phyloP scores from a whole-genome alignment of 345 rosid species.

The Erodium maritimum region DNA sequence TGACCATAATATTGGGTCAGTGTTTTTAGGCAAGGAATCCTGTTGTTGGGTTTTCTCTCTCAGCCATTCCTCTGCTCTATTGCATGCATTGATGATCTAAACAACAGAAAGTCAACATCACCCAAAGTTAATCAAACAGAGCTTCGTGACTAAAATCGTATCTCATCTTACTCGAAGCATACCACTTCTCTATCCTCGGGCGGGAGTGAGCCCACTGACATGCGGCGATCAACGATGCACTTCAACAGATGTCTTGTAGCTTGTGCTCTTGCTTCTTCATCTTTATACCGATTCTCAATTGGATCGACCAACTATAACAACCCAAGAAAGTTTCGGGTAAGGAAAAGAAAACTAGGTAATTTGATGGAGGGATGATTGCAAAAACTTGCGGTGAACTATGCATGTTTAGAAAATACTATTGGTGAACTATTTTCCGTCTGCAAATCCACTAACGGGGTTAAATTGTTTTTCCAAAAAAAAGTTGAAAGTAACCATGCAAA shows the following conservation, averaged over 20 bases:
- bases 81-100: constrained; percentile 37
- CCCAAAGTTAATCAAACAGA: background rate
- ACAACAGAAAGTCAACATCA: constrained; percentile 7
- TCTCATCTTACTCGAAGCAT: background rate
- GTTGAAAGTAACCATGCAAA: no score
- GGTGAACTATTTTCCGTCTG: no score
- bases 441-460: no score
- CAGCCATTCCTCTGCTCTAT: constrained; percentile 47
- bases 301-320: constrained; percentile 37
- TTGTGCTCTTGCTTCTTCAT: constrained; percentile 42
- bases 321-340: constrained; percentile 6
- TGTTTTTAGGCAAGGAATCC: constrained; percentile 34
- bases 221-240: constrained; percentile 26
- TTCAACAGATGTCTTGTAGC: constrained; percentile 33
- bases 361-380: no score
- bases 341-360: background rate
- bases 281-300: constrained; percentile 34
- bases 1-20: constrained; percentile 37
- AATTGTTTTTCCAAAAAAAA: no score
- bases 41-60: constrained; percentile 37
- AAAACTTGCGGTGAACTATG: no score
- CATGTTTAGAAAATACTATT: no score
- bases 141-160: background rate
- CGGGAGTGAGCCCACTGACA: constrained; percentile 25
- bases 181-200: constrained; percentile 29